Conservation (phyloP, 2,329 filamentous ascomycete species). For the Fusarium succisae region DNA sequence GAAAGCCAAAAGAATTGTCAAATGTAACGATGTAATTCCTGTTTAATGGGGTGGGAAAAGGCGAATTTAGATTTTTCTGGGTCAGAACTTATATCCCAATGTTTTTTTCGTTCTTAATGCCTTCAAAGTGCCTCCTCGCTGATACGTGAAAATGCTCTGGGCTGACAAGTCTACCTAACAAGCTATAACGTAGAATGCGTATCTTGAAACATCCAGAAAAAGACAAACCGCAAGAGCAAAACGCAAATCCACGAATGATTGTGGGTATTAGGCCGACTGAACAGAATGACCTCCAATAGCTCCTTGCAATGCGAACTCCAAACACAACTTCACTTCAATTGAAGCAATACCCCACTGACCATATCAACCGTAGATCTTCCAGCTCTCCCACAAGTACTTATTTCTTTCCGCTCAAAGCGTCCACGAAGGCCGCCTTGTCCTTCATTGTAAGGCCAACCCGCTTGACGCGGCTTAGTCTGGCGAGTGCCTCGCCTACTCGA, state of each 20-base stretch:
- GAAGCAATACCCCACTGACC: neutral
- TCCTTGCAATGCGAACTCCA: slow-evolving; percentile 40
- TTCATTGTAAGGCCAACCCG: slow-evolving; percentile 83
- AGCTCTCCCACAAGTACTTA: neutral
- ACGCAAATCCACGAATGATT: slow-evolving; percentile 14
- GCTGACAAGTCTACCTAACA: slow-evolving; percentile 16
- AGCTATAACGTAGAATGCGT: slow-evolving; percentile 1
- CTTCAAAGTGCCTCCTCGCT: neutral
- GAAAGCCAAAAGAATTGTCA: slow-evolving; percentile 7
- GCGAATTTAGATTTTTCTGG: slow-evolving; percentile 40
- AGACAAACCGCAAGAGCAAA: neutral
- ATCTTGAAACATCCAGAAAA: neutral
- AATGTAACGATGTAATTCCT: slow-evolving; percentile 37
- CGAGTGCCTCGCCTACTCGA: slow-evolving; percentile 83
- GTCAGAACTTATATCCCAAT: slow-evolving; percentile 30
- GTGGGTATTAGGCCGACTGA: slow-evolving; percentile 19
- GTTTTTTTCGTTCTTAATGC: slow-evolving; percentile 6
- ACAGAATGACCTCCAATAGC: slow-evolving; percentile 27
- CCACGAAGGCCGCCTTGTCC: slow-evolving; percentile 86
- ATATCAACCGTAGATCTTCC: neutral
- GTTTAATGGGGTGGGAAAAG: slow-evolving; percentile 42
- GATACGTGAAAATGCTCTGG: neutral
- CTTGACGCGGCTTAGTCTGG: slow-evolving; percentile 88
- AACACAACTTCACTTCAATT: neutral
- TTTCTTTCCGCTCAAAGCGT: slow-evolving; percentile 65